Evolutionary conservation across 306 rosid genomes (phyloP), one percentile per base, ranked within the genome.

Genomic region (Medicago lupulina): DNA sequence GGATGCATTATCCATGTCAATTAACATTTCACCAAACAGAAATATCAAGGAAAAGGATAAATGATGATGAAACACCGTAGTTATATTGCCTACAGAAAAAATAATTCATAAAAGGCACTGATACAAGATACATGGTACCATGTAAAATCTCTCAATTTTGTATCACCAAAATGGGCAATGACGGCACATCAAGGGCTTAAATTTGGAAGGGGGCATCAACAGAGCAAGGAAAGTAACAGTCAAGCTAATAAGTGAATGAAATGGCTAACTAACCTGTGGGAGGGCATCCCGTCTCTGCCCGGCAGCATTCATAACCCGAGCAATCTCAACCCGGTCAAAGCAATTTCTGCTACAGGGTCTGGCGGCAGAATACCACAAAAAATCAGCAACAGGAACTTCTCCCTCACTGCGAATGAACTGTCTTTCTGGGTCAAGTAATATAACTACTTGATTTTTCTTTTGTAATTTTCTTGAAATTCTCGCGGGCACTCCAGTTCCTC

Each of bases 271-370:
- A 67, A 94, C 98, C 98, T 94, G 93, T 70, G 97, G 98, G 70
- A 94, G 98, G 79, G 91, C 96, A 78, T 94, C 98, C 79, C 98
- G 89, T 79, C 77, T 92, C 79, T 89, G 83, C 38, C 98, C 98
- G 40, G 98, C 98, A 43, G 97, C 98, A 86, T 90, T 94, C 98
- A 94, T 94, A 71, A 94, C 95, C 82, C 98, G 86, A 84, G 98
- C 96, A 83, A 94, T 85, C 84, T 94, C 97, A 80, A 91, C 98
- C 70, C 98, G 97, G 83, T 94, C 98, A 69, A 94, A 94, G 77
- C 98, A 94, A 77, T 94, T 94, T 86, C 97, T 85, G 75, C 67
- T 85, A 81, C 98, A 94, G 73, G 97, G 89, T 80, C 96, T 88
- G 80, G 97, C 96, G 69, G 96, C 92, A 74, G 98, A 94, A 84